Percentiles rank a stretch among this genome's conserved stretches.
phyloP scores from a whole-genome alignment of 352 stramenopile genomes.

The Phytophthora citricola region DNA sequence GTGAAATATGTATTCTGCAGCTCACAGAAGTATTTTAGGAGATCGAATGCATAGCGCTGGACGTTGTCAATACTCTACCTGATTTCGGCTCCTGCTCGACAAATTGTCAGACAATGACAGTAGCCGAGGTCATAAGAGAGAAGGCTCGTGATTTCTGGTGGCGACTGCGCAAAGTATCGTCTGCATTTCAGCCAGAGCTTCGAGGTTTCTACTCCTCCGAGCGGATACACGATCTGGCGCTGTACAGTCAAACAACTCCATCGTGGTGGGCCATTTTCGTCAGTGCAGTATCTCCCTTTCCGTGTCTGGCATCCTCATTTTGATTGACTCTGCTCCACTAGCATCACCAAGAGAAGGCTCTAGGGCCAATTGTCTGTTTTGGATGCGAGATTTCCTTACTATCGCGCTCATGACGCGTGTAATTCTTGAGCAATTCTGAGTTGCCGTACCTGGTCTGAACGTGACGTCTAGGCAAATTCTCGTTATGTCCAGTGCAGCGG shows the following conservation, averaged over 20 bases:
- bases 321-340: background rate
- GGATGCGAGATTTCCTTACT: background rate
- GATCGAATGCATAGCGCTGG: too few relatives aligned
- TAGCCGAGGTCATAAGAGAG: background rate
- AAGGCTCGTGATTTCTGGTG: background rate
- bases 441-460: background rate
- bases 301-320: background rate
- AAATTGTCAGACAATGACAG: too few relatives aligned
- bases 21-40: too few relatives aligned
- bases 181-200: slow-evolving; percentile 3
- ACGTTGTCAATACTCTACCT: too few relatives aligned
- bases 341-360: background rate
- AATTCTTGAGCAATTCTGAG: background rate
- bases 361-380: background rate
- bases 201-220: background rate
- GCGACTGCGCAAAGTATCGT: background rate
- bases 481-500: background rate
- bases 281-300: background rate
- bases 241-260: background rate
- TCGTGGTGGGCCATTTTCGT: background rate
- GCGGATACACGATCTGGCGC: background rate
- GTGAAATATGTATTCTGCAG: too few relatives aligned
- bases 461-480: background rate
- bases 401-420: background rate
- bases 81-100: too few relatives aligned